Conservation (phyloP, 768 basidiomycete genomes). For the Lactarius trivialis region DNA sequence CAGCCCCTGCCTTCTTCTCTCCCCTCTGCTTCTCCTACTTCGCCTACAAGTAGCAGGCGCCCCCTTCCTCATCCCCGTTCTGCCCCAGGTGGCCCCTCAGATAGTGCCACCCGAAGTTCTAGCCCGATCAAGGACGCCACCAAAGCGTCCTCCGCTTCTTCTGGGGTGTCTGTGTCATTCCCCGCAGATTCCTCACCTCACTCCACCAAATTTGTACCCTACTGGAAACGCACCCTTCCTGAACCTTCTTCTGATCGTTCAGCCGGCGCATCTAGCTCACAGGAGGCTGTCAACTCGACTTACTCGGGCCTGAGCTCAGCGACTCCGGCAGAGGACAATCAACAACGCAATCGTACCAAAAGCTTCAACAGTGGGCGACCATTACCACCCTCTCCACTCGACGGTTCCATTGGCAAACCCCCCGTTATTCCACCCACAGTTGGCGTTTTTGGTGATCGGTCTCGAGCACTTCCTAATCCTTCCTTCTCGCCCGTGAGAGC, state of each 20-base stretch:
- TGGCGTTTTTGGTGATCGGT: background rate
- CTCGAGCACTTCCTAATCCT: constrained; percentile 14
- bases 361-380: constrained; percentile 20
- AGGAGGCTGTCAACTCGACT: constrained; percentile 8
- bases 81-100: background rate
- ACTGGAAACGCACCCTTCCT: constrained; percentile 24
- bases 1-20: constrained; percentile 5
- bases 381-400: constrained; percentile 20
- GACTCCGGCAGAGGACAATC: background rate
- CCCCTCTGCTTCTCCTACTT: constrained; percentile 17
- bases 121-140: constrained; percentile 19
- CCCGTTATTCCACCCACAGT: constrained; percentile 12
- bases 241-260: constrained; percentile 17
- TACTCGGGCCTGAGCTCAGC: background rate
- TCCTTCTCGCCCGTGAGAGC: constrained; percentile 4
- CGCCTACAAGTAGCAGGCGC: constrained; percentile 15
- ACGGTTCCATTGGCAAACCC: constrained; percentile 12
- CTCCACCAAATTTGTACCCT: constrained; percentile 20
- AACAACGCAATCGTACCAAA: constrained; percentile 18
- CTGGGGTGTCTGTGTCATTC: background rate
- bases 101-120: constrained; percentile 11
- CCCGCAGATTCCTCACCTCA: background rate
- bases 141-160: constrained; percentile 1
- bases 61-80: constrained; percentile 21
- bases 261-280: constrained; percentile 6